Evolutionary conservation across 768 basidiomycete genomes (phyloP).

Genomic region (Boletus fagicola): DNA sequence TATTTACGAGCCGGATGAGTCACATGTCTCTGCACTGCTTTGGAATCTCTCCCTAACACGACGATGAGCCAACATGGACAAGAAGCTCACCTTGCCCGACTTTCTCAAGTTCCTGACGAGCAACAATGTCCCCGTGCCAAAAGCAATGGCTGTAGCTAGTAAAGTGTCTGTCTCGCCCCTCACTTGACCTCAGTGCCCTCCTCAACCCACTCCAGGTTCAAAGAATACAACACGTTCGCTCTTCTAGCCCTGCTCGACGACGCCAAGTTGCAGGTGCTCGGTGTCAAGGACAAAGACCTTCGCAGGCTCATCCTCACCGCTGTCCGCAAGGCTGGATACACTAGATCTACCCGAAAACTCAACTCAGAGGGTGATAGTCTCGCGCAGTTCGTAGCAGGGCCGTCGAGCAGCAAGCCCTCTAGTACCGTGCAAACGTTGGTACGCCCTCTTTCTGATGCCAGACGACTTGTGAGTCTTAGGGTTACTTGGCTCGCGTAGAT

Average conservation of each 20-base stretch:
- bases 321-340: constrained; percentile 63
- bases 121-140: constrained; percentile 54
- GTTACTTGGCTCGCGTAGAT: constrained; percentile 31
- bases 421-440: constrained; percentile 35
- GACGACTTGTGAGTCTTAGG: background rate
- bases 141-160: constrained; percentile 67
- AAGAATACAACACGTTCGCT: constrained; percentile 59
- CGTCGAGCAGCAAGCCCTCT: constrained; percentile 12
- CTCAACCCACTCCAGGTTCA: constrained; percentile 54
- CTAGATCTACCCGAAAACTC: constrained; percentile 15
- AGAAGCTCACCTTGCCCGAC: constrained; percentile 57
- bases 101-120: constrained; percentile 66
- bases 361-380: constrained; percentile 15
- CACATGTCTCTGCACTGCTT: background rate
- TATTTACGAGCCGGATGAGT: background rate
- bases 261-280: constrained; percentile 52
- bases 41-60: background rate
- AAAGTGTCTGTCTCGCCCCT: constrained; percentile 53
- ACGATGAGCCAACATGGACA: constrained; percentile 15
- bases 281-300: constrained; percentile 63
- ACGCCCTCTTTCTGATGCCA: constrained; percentile 6
- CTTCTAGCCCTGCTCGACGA: constrained; percentile 60
- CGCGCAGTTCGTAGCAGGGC: background rate
- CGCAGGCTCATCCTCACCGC: constrained; percentile 59
- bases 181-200: background rate